These are phyloP conservation scores for Globisporangium viniferum DNA, from an alignment of 352 stramenopile species.

Conservation along the genomic window DNA sequence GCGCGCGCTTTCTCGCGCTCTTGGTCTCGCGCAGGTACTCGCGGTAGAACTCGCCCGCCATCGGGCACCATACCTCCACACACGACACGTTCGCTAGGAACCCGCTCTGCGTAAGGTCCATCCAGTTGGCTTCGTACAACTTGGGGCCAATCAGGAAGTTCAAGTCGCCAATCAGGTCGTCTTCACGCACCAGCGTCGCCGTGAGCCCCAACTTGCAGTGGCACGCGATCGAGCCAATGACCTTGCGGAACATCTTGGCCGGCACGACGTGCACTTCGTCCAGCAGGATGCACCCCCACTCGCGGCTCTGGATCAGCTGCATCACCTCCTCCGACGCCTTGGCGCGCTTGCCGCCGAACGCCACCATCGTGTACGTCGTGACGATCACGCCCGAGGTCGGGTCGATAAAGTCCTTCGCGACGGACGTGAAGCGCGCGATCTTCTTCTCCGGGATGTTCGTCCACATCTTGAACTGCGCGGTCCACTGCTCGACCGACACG, in stretches of 20 bases:
- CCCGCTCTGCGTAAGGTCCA: slow-evolving; percentile 97
- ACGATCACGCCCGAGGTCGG: slow-evolving; percentile 90
- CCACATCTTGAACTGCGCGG: slow-evolving; percentile 98
- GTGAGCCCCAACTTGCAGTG: slow-evolving; percentile 99
- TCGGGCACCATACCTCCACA: slow-evolving; percentile 98
- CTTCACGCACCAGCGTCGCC: slow-evolving; percentile 98
- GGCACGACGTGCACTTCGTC: slow-evolving; percentile 98
- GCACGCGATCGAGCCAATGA: slow-evolving; percentile 92
- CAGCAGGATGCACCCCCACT: slow-evolving; percentile 98
- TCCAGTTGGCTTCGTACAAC: slow-evolving; percentile 97
- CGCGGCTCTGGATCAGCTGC: slow-evolving; percentile 93
- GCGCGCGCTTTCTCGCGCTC: slow-evolving; percentile 87
- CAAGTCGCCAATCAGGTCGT: slow-evolving; percentile 98
- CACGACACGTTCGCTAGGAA: slow-evolving; percentile 98
- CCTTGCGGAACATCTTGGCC: slow-evolving; percentile 98
- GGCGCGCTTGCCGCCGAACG: slow-evolving; percentile 89
- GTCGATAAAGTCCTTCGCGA: slow-evolving; percentile 83
- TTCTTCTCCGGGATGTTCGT: slow-evolving; percentile 91
- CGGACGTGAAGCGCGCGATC: slow-evolving; percentile 80
- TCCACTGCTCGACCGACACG: slow-evolving; percentile 98
- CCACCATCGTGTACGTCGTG: slow-evolving; percentile 98
- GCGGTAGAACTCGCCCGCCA: slow-evolving; percentile 97
- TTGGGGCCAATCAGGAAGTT: slow-evolving; percentile 99
- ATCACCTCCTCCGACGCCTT: slow-evolving; percentile 93
- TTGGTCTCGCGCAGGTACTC: slow-evolving; percentile 85